Conservation (phyloP, 2,329 filamentous ascomycete genomes). For the Escovopsis sp. region DNA sequence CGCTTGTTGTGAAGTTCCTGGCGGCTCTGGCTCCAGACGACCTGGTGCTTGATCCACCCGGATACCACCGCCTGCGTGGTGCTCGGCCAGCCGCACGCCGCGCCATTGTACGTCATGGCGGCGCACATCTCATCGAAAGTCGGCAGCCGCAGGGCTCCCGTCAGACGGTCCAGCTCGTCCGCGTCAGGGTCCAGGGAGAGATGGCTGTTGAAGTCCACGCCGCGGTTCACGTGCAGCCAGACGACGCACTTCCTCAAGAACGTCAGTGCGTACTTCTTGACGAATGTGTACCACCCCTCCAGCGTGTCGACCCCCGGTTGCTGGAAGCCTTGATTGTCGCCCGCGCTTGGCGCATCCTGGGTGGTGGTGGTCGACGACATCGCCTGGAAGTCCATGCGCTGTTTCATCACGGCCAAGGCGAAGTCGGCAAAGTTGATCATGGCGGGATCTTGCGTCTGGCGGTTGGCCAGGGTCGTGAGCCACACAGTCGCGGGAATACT, state of each 20-base stretch:
- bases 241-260: conserved; percentile 80
- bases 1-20: conserved; percentile 14
- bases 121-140: conserved; percentile 65
- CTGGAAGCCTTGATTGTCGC: conserved; percentile 34
- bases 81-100: conserved; percentile 33
- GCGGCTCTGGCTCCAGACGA: conserved; percentile 22
- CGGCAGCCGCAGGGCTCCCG: conserved; percentile 59
- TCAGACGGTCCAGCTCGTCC: conserved; percentile 71
- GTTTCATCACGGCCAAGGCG: conserved; percentile 32
- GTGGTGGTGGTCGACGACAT: conserved; percentile 11
- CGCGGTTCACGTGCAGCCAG: conserved; percentile 75
- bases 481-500: conserved; percentile 38
- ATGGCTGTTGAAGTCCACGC: conserved; percentile 70
- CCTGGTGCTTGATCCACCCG: conserved; percentile 63
- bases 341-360: conserved; percentile 10
- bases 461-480: conserved; percentile 29
- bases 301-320: conserved; percentile 40
- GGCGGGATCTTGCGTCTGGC: conserved; percentile 28
- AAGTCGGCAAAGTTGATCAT: conserved; percentile 42
- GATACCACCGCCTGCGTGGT: conserved; percentile 31
- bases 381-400: conserved; percentile 26
- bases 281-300: conserved; percentile 41
- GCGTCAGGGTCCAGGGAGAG: conserved; percentile 47
- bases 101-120: conserved; percentile 33
- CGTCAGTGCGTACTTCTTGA: conserved; percentile 71